phyloP scores from a whole-genome alignment of 129 eudicot species.

The carrot (Daucus carota) region DH1_v3.0 NC_030386.2:31037001-31037500 shows the following conservation, averaged over 20 bases:
- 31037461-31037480: slow-evolving; percentile 13
- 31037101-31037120: not conserved
- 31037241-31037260: not conserved
- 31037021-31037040: too few relatives aligned
- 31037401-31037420: not conserved
- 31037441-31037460: slow-evolving; percentile 7
- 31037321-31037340: not conserved
- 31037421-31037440: not conserved
- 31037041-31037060: not conserved
- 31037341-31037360: not conserved
- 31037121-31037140: not conserved
- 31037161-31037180: not conserved
- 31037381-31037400: not conserved
- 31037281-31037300: not conserved
- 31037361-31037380: not conserved
- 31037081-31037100: not conserved
- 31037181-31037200: not conserved
- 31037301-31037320: not conserved
- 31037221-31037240: not conserved
- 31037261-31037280: not conserved
- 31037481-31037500: slow-evolving; percentile 81
- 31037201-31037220: too few relatives aligned
- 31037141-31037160: too few relatives aligned
- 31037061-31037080: not conserved
- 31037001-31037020: too few relatives aligned